Conservation (phyloP, 1,284 basidiomycete species). For the Tilletia caries region DNA sequence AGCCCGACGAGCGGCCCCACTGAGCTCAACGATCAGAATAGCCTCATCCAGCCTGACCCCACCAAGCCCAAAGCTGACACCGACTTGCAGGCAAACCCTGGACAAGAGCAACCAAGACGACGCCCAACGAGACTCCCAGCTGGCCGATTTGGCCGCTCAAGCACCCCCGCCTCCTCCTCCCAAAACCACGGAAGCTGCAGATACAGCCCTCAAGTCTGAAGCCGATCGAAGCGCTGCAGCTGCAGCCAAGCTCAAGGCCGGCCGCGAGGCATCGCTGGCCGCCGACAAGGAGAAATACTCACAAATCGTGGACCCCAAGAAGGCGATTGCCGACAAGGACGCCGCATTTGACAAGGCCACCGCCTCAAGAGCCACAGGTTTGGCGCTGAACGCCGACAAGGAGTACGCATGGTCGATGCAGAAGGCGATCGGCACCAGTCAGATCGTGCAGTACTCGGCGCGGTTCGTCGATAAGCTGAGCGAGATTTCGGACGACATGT, state of each 20-base stretch:
- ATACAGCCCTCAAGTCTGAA: background rate
- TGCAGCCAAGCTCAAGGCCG: background rate
- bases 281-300: background rate
- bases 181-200: background rate
- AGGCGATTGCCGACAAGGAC: background rate
- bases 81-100: too few relatives aligned
- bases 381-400: too few relatives aligned
- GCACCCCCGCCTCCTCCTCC: too few relatives aligned
- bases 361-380: too few relatives aligned
- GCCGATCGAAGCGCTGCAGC: background rate
- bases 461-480: conserved; percentile 14
- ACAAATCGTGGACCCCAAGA: background rate
- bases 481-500: conserved; percentile 14
- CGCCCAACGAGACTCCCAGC: too few relatives aligned
- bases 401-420: conserved; percentile 8
- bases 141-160: too few relatives aligned
- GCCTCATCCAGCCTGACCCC: too few relatives aligned
- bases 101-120: too few relatives aligned
- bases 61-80: too few relatives aligned
- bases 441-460: conserved; percentile 11
- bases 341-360: too few relatives aligned
- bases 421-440: conserved; percentile 11
- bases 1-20: too few relatives aligned
- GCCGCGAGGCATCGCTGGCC: background rate
- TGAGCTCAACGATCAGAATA: too few relatives aligned